Percentiles rank a stretch among this genome's conserved stretches.
Evolutionary conservation across 2,329 filamentous ascomycete species (phyloP).

Genomic region (Pseudohalonectria lignicola): DNA sequence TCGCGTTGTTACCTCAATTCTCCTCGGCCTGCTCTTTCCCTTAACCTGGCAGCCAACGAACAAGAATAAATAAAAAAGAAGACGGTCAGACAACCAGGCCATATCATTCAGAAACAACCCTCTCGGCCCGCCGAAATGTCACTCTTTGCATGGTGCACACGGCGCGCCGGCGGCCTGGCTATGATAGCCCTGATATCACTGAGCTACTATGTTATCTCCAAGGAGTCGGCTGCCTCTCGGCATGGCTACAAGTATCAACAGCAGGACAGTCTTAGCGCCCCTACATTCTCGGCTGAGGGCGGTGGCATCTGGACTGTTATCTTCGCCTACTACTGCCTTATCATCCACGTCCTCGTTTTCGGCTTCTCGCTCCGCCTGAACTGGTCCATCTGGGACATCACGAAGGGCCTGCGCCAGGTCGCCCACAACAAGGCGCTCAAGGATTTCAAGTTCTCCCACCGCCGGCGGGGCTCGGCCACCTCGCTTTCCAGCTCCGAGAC

Average conservation of each 20-base stretch:
- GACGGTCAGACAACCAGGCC: no score
- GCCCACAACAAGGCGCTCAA: slow-evolving; percentile 31
- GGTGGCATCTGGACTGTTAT: slow-evolving; percentile 38
- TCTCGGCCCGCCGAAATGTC: slow-evolving; percentile 28
- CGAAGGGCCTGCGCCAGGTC: slow-evolving; percentile 34
- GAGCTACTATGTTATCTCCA: slow-evolving; percentile 43
- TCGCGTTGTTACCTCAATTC: no score
- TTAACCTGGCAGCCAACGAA: slow-evolving; percentile 8
- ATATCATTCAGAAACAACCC: no score
- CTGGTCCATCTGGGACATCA: slow-evolving; percentile 49
- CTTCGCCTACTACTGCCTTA: slow-evolving; percentile 54
- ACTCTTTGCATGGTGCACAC: slow-evolving; percentile 41
- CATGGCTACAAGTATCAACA: slow-evolving; percentile 32
- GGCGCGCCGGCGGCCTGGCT: slow-evolving; percentile 42
- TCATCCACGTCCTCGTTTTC: slow-evolving; percentile 54
- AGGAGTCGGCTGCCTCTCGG: slow-evolving; percentile 31
- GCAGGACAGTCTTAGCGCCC: slow-evolving; percentile 23
- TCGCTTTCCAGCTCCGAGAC: slow-evolving; percentile 47
- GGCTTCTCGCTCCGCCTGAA: slow-evolving; percentile 52
- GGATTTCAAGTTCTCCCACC: slow-evolving; percentile 33
- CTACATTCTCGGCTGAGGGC: slow-evolving; percentile 23
- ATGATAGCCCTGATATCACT: slow-evolving; percentile 37
- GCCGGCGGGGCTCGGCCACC: slow-evolving; percentile 39
- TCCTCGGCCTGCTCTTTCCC: not conserved
- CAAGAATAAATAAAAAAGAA: no score